Evolutionary conservation across 2,329 filamentous ascomycete genomes (phyloP).

Genomic region (Coleophoma cylindrospora): DNA sequence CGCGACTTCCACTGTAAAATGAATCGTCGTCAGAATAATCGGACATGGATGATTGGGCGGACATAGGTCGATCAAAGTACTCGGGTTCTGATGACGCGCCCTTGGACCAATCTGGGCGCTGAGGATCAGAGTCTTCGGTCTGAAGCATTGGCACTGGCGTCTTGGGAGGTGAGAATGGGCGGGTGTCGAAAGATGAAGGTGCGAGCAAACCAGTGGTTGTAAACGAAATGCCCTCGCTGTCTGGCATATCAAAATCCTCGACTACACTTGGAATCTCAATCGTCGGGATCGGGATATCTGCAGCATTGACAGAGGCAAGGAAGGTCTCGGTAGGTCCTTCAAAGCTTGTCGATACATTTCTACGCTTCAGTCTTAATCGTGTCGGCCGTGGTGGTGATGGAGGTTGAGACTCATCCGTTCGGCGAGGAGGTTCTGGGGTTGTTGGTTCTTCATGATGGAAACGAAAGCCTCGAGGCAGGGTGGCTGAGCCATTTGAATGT

Average conservation of each 20-base stretch:
- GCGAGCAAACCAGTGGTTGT: slow-evolving; percentile 14
- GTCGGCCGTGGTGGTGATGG: slow-evolving; percentile 22
- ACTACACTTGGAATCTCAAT: slow-evolving; percentile 49
- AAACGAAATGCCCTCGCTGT: slow-evolving; percentile 10
- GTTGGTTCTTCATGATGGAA: slow-evolving; percentile 19
- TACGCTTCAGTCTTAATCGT: slow-evolving; percentile 23
- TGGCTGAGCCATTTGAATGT: slow-evolving; percentile 21
- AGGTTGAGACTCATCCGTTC: slow-evolving; percentile 11
- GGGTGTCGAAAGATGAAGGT: slow-evolving; percentile 11
- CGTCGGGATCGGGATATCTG: slow-evolving; percentile 59
- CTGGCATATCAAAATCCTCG: slow-evolving; percentile 21
- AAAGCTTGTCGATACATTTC: slow-evolving; percentile 21
- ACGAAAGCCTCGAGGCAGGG: slow-evolving; percentile 25
- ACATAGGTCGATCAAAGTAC: slow-evolving; percentile 18
- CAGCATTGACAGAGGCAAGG: slow-evolving; percentile 61
- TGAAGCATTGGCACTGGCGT: slow-evolving; percentile 43
- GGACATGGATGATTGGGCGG: slow-evolving; percentile 26
- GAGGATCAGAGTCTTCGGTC: slow-evolving; percentile 8
- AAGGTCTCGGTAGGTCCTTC: slow-evolving; percentile 59
- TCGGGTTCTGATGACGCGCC: slow-evolving; percentile 11
- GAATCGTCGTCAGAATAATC: slow-evolving; percentile 57
- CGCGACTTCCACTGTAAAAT: slow-evolving; percentile 49
- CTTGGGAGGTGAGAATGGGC: slow-evolving; percentile 44
- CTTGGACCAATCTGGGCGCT: slow-evolving; percentile 25
- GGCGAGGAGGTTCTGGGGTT: slow-evolving; percentile 21